Base-by-base conservation (phyloP, 441 rosid species). In the Erodium trifolium region DNA sequence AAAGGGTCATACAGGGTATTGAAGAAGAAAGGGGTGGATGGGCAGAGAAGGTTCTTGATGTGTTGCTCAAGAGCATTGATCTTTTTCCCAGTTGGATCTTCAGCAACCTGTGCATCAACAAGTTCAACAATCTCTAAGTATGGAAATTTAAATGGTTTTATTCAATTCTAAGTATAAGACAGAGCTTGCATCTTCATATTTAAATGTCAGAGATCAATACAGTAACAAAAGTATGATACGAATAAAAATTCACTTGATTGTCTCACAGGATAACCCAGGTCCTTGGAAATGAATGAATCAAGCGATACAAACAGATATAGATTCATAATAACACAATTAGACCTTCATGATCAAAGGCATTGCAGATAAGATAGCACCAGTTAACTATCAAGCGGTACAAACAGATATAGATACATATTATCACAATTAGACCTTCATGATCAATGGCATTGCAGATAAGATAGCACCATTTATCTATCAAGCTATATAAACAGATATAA, bases 1-100 rank as follows among this genome's bases (percentile, higher is more conserved):
- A 78, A 88, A 27, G 98, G 97, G 65, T 93, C 98, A 31, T 93
- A 93, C 76, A 93, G 82, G 68, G 98, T 93, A 82, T 90, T 93
- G 96, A 93, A 93, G 86, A 93, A 93, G 68, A 81, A 76, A 2
- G 98, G 98, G 29, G 97, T 81, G 4, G 98, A 93, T 66, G 98
- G 98, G 12, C 72, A 81, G 55, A 90, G 85, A 68, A 93, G 77
- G 80, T 90, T 93, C 85, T 86, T 85, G 77, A 93, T 88, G 80
- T 90, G 98, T 83, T 88, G 98, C 86, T 89, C 91, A 1, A 93
- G 92, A 16, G 97, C 92, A 72, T 93, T 90, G 9, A 90, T 77
- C 3, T 89, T 83, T 68, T 88, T 84, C 31, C 96, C 98, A 41
- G 88, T 72, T 57, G 98, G 98, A 66, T 90, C 92, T 81, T 88